These are phyloP conservation scores for Zymoseptoria tritici DNA, from an alignment of 2,329 filamentous ascomycete genomes.

Conservation along the genomic window DNA sequence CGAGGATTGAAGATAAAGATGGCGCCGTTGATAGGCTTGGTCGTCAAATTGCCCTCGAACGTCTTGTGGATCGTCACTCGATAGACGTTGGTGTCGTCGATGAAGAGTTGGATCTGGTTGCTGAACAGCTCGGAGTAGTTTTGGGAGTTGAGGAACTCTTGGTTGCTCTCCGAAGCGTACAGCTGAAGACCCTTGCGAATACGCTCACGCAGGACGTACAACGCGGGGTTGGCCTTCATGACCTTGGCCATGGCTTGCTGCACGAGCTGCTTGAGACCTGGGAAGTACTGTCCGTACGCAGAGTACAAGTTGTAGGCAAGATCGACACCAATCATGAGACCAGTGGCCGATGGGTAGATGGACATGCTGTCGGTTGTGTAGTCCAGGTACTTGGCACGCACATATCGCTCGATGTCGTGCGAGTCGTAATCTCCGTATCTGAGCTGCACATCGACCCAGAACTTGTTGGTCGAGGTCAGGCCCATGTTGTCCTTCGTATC, in stretches of 20 bases:
- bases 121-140: conserved; percentile 99
- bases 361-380: conserved; percentile 99
- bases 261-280: conserved; percentile 85
- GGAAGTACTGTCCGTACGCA: conserved; percentile 97
- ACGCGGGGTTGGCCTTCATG: conserved; percentile 97
- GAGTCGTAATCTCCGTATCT: conserved; percentile 98
- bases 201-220: conserved; percentile 94
- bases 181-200: conserved; percentile 97
- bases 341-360: conserved; percentile 94
- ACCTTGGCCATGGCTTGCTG: conserved; percentile 99
- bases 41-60: conserved; percentile 97
- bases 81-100: conserved; percentile 98
- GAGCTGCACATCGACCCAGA: conserved; percentile 96
- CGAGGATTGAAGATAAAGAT: conserved; percentile 99
- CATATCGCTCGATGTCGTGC: conserved; percentile 96
- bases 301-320: conserved; percentile 98
- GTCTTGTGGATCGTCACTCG: conserved; percentile 99
- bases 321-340: conserved; percentile 96
- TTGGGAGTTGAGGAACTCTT: conserved; percentile 98
- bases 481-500: conserved; percentile 96
- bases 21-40: conserved; percentile 97
- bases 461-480: conserved; percentile 92
- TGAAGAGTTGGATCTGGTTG: conserved; percentile 97
- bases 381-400: conserved; percentile 94
- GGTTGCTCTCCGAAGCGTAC: conserved; percentile 96